phyloP scores from a whole-genome alignment of 345 rosid genomes.

The Euphorbia peplus region DNA sequence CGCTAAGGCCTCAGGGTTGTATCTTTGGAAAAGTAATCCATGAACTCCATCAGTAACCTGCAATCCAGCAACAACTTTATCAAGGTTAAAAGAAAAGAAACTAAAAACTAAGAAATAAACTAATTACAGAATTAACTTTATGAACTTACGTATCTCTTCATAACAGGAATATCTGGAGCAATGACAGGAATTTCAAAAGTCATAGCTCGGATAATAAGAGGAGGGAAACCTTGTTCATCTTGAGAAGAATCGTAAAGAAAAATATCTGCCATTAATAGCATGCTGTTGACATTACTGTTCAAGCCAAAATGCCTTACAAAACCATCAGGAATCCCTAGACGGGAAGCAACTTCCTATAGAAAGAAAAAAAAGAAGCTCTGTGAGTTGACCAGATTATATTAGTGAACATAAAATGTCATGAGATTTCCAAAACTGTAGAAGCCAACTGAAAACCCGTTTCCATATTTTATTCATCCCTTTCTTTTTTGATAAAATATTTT shows the following conservation, averaged over 20 bases:
- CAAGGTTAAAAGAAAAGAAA: not conserved
- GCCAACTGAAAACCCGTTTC: not conserved
- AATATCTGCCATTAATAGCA: slow-evolving; percentile 78
- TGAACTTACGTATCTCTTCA: slow-evolving; percentile 70
- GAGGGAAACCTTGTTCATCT: slow-evolving; percentile 88
- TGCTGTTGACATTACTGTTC: slow-evolving; percentile 62
- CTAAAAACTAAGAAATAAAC: slow-evolving; percentile 12
- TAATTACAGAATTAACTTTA: slow-evolving; percentile 6
- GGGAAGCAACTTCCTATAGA: slow-evolving; percentile 77
- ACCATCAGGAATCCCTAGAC: slow-evolving; percentile 65
- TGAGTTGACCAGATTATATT: not conserved
- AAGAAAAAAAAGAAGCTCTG: not conserved
- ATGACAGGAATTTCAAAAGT: slow-evolving; percentile 72
- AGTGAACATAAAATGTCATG: not conserved
- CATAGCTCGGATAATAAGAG: slow-evolving; percentile 84
- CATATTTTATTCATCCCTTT: not conserved
- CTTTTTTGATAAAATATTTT: too few species aligned
- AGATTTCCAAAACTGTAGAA: not conserved
- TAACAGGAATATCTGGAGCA: slow-evolving; percentile 68
- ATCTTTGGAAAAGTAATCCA: slow-evolving; percentile 58
- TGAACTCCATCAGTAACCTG: slow-evolving; percentile 75
- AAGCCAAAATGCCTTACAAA: slow-evolving; percentile 73
- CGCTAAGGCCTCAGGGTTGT: slow-evolving; percentile 63
- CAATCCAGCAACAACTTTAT: slow-evolving; percentile 15
- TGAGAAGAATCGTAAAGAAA: slow-evolving; percentile 90